A percentile compares a stretch with the other conserved stretches of the same genome.
Conservation (phyloP, 2,329 filamentous ascomycete species). For the Teratosphaeria destructans region DNA sequence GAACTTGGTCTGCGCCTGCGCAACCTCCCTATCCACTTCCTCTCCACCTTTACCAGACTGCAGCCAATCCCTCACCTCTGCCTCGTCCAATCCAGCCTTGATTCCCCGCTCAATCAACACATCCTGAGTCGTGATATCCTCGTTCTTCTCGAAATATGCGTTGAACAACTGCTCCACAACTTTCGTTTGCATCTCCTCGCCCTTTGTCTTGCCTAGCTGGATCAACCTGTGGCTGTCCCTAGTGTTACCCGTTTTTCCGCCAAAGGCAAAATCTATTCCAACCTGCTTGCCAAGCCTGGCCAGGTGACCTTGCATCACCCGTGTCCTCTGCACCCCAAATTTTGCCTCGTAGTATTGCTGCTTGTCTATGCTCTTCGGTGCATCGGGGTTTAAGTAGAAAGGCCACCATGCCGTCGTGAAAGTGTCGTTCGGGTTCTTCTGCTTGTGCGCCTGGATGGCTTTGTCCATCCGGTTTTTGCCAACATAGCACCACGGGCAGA, state of each 20-base stretch:
- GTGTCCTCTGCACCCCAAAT: conserved; percentile 50
- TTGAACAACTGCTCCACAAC: conserved; percentile 55
- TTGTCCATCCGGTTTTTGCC: conserved; percentile 65
- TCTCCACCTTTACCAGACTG: conserved; percentile 33
- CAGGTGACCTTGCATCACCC: conserved; percentile 48
- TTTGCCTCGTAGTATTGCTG: conserved; percentile 49
- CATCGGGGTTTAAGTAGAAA: conserved; percentile 66
- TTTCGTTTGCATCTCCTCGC: conserved; percentile 44
- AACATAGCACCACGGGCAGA: conserved; percentile 70
- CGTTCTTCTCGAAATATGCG: conserved; percentile 41
- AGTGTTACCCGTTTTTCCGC: conserved; percentile 63
- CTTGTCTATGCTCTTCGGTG: conserved; percentile 45
- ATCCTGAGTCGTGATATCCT: conserved; percentile 35
- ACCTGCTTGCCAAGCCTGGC: conserved; percentile 48
- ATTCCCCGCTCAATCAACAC: conserved; percentile 32
- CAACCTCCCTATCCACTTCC: conserved; percentile 38
- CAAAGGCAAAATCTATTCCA: conserved; percentile 64
- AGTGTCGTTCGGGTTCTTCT: conserved; percentile 51
- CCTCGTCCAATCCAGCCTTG: conserved; percentile 33
- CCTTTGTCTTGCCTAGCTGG: conserved; percentile 53
- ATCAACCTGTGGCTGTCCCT: conserved; percentile 69
- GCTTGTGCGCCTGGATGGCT: conserved; percentile 54
- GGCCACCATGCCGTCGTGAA: conserved; percentile 68
- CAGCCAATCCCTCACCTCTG: conserved; percentile 35
- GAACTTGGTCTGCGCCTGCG: conserved; percentile 34